Percentiles rank a stretch among this genome's conserved stretches.
Conservation (phyloP, 208 protist genomes). For the Leishmania amazonensis region DNA sequence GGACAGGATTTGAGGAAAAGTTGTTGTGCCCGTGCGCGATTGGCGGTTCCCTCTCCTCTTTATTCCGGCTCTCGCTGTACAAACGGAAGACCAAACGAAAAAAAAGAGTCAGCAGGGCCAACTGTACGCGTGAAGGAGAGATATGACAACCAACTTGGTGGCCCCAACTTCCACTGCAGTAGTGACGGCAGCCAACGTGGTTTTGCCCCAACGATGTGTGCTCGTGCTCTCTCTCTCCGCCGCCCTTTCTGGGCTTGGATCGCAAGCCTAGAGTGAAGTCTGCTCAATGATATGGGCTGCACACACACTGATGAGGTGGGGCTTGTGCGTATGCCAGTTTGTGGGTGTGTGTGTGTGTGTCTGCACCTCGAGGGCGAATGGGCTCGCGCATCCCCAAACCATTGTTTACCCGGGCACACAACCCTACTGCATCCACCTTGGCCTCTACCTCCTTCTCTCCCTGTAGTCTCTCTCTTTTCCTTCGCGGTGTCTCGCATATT, state of each 20-base stretch:
- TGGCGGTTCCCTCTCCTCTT: slow-evolving; percentile 14
- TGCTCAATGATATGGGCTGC: not conserved
- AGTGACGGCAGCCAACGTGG: not conserved
- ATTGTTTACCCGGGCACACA: not conserved
- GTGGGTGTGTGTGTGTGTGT: not conserved
- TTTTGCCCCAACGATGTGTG: not conserved
- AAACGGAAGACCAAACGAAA: not conserved
- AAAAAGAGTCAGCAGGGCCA: not conserved
- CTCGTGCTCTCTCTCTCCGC: not conserved
- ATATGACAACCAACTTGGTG: not conserved
- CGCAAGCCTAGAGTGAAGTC: not conserved
- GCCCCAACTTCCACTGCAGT: not conserved
- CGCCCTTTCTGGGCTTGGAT: not conserved
- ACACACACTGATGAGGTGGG: not conserved
- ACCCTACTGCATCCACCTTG: not conserved
- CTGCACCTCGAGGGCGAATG: not conserved
- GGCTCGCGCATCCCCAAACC: not conserved
- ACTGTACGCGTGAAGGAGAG: not conserved
- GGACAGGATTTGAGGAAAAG: not conserved
- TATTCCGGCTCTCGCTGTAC: not conserved
- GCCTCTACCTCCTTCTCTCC: not conserved
- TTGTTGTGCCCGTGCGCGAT: not conserved
- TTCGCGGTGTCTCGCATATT: not conserved
- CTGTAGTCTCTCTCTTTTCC: not conserved
- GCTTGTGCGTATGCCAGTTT: not conserved